phyloP scores from a whole-genome alignment of 148 eudicot genomes.

The Pouteria glomerata region DNA sequence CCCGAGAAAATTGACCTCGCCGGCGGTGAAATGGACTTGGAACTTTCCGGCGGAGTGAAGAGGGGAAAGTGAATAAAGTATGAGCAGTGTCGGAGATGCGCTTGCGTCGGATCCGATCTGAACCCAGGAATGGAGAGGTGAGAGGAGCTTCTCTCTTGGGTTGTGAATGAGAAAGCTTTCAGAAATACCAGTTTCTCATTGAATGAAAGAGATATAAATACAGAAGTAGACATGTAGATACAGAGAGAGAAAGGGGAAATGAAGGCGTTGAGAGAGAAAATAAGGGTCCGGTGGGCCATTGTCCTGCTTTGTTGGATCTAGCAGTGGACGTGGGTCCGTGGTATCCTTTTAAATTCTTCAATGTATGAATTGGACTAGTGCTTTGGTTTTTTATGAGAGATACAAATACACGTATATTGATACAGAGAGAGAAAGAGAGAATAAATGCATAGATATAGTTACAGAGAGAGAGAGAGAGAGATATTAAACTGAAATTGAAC shows the following conservation, averaged over 20 bases:
- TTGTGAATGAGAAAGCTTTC: conserved; percentile 2
- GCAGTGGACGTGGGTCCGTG: too few relatives aligned
- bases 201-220: conserved; percentile 8
- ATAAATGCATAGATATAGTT: too few relatives aligned
- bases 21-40: neutral
- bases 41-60: neutral
- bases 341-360: too few relatives aligned
- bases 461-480: too few relatives aligned
- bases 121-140: neutral
- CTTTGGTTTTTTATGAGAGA: too few relatives aligned
- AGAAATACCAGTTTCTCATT: conserved; percentile 7
- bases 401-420: too few relatives aligned
- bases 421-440: too few relatives aligned
- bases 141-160: conserved; percentile 23
- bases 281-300: conserved; percentile 3
- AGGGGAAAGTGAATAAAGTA: too few relatives aligned
- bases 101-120: conserved; percentile 9
- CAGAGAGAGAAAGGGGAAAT: neutral
- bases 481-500: too few relatives aligned
- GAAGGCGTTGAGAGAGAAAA: neutral
- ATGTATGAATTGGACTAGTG: too few relatives aligned
- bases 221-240: neutral
- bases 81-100: too few relatives aligned
- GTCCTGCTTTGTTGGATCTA: conserved; percentile 1
- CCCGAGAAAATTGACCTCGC: neutral